A percentile compares a stretch with the other conserved stretches of the same genome.
phyloP scores from a whole-genome alignment of 306 rosid species.

The Luffa acutangula region DNA sequence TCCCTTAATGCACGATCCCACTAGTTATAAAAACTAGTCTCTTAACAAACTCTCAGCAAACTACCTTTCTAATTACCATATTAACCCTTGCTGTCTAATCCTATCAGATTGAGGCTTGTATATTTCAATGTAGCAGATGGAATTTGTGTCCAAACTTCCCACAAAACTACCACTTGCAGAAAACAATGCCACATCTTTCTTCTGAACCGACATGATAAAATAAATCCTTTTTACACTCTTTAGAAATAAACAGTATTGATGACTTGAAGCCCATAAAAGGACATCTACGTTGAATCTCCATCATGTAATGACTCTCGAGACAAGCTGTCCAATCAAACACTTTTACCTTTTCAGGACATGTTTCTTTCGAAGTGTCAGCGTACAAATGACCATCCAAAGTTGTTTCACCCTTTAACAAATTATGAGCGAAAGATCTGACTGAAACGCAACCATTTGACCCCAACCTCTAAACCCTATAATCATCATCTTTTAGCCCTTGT shows the following conservation, averaged over 20 bases:
- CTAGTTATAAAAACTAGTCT: background rate
- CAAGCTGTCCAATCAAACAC: background rate
- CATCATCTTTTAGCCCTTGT: too few relatives aligned
- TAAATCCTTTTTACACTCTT: background rate
- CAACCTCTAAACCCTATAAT: background rate
- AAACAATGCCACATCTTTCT: background rate
- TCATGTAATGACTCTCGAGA: background rate
- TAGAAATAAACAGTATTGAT: background rate
- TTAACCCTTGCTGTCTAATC: background rate
- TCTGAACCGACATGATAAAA: background rate
- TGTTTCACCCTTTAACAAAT: background rate
- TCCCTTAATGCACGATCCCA: background rate
- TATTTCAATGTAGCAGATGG: background rate
- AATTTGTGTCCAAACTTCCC: background rate
- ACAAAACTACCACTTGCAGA: background rate
- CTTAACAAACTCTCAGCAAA: background rate
- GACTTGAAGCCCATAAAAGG: background rate
- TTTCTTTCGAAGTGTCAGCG: background rate
- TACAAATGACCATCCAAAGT: background rate
- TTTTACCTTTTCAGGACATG: background rate
- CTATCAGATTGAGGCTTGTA: background rate
- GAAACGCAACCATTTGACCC: background rate
- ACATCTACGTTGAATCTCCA: background rate
- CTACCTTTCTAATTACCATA: background rate
- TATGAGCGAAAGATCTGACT: background rate